Conservation (phyloP, 169 alveolate genomes). For the Ichthyophthirius multifiliis region DNA sequence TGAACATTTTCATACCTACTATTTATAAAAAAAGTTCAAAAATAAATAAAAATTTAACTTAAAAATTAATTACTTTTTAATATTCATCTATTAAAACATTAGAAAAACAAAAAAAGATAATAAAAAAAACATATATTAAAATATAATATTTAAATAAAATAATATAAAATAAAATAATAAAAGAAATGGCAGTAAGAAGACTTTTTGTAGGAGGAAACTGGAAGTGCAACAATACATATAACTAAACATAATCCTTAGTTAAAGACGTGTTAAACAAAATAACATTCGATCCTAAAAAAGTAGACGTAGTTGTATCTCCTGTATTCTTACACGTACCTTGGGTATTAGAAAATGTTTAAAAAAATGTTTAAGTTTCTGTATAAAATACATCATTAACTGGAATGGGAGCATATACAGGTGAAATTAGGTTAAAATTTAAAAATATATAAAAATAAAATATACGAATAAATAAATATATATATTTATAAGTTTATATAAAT, state of each 20-base stretch:
- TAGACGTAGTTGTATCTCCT: conserved; percentile 90
- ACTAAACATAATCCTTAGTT: conserved; percentile 75
- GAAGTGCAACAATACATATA: conserved; percentile 93
- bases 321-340: conserved; percentile 84
- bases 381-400: conserved; percentile 93
- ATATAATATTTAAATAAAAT: not conserved
- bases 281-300: conserved; percentile 51
- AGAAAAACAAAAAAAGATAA: too few species aligned
- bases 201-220: conserved; percentile 95
- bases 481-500: not conserved
- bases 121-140: too few species aligned
- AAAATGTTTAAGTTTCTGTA: conserved; percentile 86
- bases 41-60: too few species aligned
- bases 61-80: too few species aligned
- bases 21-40: too few species aligned
- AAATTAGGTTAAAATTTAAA: conserved; percentile 58
- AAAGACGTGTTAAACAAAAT: conserved; percentile 57
- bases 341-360: conserved; percentile 64
- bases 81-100: too few species aligned
- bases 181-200: conserved; percentile 58
- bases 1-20: too few species aligned
- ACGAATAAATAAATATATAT: not conserved
- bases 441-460: not conserved
- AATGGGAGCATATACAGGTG: conserved; percentile 99
- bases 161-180: not conserved